Conservation (phyloP, 495 filamentous ascomycete species). For the Trichoderma parareesei region DNA sequence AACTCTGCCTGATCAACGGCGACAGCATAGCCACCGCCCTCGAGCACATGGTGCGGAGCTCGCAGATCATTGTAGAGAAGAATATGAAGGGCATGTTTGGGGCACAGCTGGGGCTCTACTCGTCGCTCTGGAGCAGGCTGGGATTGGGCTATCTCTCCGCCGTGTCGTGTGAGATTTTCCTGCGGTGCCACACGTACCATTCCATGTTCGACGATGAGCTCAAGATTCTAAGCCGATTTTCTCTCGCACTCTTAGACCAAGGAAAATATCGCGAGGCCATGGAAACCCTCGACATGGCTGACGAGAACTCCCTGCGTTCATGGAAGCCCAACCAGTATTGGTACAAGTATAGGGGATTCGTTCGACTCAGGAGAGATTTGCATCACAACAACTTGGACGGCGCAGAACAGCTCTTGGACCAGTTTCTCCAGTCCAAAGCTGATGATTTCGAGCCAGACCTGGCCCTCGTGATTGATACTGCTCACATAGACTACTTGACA, state of each 20-base stretch:
- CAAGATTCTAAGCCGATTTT: slow-evolving; percentile 44
- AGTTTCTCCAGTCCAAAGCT: slow-evolving; percentile 40
- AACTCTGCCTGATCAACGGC: slow-evolving; percentile 63
- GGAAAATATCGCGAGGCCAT: slow-evolving; percentile 70
- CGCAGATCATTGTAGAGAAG: slow-evolving; percentile 71
- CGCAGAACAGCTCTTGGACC: slow-evolving; percentile 57
- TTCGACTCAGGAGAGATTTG: slow-evolving; percentile 63
- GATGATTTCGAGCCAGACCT: slow-evolving; percentile 59
- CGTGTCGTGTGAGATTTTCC: slow-evolving; percentile 65
- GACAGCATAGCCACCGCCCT: slow-evolving; percentile 70
- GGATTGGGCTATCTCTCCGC: slow-evolving; percentile 59
- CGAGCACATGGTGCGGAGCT: slow-evolving; percentile 71
- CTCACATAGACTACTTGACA: slow-evolving; percentile 63
- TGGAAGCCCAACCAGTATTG: slow-evolving; percentile 76
- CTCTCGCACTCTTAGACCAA: slow-evolving; percentile 35
- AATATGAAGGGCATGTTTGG: slow-evolving; percentile 66
- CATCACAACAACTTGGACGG: slow-evolving; percentile 62
- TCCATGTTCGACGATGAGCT: slow-evolving; percentile 72
- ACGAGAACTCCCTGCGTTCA: slow-evolving; percentile 58
- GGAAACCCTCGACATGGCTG: slow-evolving; percentile 55
- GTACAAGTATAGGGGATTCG: slow-evolving; percentile 60
- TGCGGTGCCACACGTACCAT: slow-evolving; percentile 57
- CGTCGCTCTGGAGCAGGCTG: slow-evolving; percentile 67
- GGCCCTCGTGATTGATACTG: slow-evolving; percentile 56
- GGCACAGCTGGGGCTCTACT: slow-evolving; percentile 60